A percentile compares a stretch with the other conserved stretches of the same genome.
phyloP scores from a whole-genome alignment of 2,329 filamentous ascomycete species.

The Claviceps sp. region DNA sequence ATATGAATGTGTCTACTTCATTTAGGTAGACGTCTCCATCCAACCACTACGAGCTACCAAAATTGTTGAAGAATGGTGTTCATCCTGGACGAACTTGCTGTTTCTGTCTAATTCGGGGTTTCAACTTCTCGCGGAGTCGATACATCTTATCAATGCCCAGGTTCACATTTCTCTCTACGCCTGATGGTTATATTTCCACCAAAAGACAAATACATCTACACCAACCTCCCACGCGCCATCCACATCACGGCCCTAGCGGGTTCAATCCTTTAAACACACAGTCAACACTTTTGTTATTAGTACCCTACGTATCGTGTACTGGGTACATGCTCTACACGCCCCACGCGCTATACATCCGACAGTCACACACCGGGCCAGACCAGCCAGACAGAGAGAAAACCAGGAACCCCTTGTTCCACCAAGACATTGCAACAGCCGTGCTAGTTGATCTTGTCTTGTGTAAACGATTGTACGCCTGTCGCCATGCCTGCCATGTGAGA shows the following conservation, averaged over 20 bases:
- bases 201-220: neutral
- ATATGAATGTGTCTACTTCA: no score
- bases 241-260: no score
- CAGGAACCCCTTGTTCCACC: neutral
- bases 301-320: neutral
- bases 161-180: no score
- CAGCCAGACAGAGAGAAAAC: neutral
- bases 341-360: neutral
- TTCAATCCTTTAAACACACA: no score
- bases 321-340: neutral
- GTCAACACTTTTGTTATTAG: neutral
- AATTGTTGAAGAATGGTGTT: no score
- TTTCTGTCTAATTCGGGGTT: no score
- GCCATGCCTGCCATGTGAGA: conserved; percentile 4
- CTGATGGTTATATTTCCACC: no score
- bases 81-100: no score
- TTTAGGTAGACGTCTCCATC: neutral
- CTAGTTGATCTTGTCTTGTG: neutral
- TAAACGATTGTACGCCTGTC: conserved; percentile 4
- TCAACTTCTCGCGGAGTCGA: neutral
- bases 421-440: neutral
- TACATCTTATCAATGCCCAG: no score
- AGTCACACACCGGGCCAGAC: neutral
- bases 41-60: neutral
- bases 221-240: neutral